Evolutionary conservation across 768 basidiomycete species (phyloP).

Genomic region (Punctularia strigosozonata): DNA sequence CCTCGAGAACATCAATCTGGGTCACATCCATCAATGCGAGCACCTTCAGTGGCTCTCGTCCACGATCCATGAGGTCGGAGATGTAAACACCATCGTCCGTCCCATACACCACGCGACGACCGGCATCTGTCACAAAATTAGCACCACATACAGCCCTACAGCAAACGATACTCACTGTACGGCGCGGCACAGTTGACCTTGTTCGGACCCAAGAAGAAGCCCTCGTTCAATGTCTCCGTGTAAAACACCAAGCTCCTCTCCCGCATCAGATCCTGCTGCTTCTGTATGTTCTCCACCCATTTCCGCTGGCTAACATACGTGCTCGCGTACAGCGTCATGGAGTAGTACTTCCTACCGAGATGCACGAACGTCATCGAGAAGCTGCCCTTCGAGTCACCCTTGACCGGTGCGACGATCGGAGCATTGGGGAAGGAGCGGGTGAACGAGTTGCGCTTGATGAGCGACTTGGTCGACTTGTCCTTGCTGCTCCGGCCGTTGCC

Average conservation of each 20-base stretch:
- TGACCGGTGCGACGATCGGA: slow-evolving; percentile 37
- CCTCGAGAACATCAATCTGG: slow-evolving; percentile 94
- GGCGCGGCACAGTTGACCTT: slow-evolving; percentile 89
- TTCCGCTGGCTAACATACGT: slow-evolving; percentile 79
- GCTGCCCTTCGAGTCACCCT: slow-evolving; percentile 65
- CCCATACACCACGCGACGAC: slow-evolving; percentile 86
- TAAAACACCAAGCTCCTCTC: slow-evolving; percentile 85
- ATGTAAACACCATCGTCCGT: slow-evolving; percentile 96
- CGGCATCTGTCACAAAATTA: slow-evolving; percentile 42
- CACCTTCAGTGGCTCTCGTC: slow-evolving; percentile 81
- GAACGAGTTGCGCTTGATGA: slow-evolving; percentile 35
- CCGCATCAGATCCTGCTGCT: slow-evolving; percentile 77
- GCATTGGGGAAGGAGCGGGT: slow-evolving; percentile 28
- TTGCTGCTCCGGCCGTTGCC: slow-evolving; percentile 10
- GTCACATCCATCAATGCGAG: slow-evolving; percentile 80
- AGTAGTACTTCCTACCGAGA: slow-evolving; percentile 87
- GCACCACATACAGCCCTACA: background rate
- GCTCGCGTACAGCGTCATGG: slow-evolving; percentile 83
- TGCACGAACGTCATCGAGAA: slow-evolving; percentile 90
- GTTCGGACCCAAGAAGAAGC: slow-evolving; percentile 76
- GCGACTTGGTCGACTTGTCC: slow-evolving; percentile 17
- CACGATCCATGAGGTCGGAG: slow-evolving; percentile 69
- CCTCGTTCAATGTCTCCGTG: slow-evolving; percentile 72
- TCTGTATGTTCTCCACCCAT: slow-evolving; percentile 87
- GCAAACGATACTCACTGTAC: slow-evolving; percentile 49